Percentiles rank a stretch among this genome's conserved stretches.
Conservation (phyloP, 441 rosid genomes). For the Omphalea diandra region DNA sequence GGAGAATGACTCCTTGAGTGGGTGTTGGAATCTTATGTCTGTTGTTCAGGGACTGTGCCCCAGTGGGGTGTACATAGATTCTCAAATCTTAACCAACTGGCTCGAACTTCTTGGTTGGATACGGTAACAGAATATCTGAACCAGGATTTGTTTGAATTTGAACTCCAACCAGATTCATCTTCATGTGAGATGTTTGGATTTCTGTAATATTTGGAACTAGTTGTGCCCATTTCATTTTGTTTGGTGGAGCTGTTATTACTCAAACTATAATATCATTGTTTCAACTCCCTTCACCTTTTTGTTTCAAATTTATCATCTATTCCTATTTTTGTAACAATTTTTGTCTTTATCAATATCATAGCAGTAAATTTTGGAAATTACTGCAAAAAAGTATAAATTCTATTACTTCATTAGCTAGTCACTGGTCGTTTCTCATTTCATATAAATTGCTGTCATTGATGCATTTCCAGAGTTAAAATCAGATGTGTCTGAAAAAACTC, state of each 20-base stretch:
- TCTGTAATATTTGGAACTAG: neutral
- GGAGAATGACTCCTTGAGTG: neutral
- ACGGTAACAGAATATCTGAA: neutral
- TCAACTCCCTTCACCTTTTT: neutral
- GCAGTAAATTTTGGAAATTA: neutral
- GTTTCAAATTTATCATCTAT: neutral
- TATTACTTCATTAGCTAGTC: constrained; percentile 6
- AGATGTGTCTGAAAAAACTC: constrained; percentile 37
- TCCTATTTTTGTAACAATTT: too few relatives aligned
- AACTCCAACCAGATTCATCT: neutral
- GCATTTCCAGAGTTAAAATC: constrained; percentile 50
- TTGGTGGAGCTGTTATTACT: neutral
- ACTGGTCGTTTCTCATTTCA: neutral
- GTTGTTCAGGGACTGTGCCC: neutral
- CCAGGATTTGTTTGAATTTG: neutral
- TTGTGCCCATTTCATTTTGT: constrained; percentile 1
- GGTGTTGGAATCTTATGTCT: neutral
- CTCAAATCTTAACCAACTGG: neutral
- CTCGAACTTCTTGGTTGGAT: neutral
- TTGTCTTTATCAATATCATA: neutral
- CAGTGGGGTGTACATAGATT: neutral
- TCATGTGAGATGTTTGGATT: neutral
- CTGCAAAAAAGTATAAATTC: neutral
- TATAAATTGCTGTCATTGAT: constrained; percentile 23
- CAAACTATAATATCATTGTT: neutral